Conservation (phyloP, 371 early-diverging fungal genomes). For the Encephalitozoon cuniculi region DNA sequence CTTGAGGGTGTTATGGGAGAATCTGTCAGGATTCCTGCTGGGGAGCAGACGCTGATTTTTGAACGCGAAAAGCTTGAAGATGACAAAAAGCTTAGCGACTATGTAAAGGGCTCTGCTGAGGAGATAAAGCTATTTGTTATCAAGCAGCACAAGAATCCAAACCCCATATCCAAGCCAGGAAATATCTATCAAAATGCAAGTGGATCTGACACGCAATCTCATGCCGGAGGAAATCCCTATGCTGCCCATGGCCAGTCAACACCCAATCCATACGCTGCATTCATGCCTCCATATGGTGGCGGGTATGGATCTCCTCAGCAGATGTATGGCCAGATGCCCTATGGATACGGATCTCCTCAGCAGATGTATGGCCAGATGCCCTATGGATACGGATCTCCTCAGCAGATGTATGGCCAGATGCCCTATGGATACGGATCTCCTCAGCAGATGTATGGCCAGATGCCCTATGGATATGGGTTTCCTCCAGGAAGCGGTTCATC, state of each 20-base stretch:
- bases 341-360: background rate
- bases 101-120: constrained; percentile 5
- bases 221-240: background rate
- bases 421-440: constrained; percentile 17
- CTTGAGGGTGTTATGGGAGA: constrained; percentile 1
- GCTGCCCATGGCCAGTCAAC: background rate
- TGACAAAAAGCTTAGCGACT: constrained; percentile 11
- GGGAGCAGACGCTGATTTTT: constrained; percentile 3
- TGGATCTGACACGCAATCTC: background rate
- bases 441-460: constrained; percentile 2
- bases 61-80: constrained; percentile 15
- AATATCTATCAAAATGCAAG: background rate
- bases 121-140: constrained; percentile 10
- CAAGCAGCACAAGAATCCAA: background rate
- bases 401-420: background rate
- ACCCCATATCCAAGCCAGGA: background rate
- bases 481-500: background rate
- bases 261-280: background rate
- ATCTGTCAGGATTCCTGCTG: background rate
- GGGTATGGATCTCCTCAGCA: background rate
- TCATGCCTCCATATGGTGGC: background rate
- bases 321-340: background rate
- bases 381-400: background rate
- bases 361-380: background rate
- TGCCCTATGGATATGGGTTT: constrained; percentile 13